Conservation (phyloP, 1,284 basidiomycete species). For the Polyporus tsugae region DNA sequence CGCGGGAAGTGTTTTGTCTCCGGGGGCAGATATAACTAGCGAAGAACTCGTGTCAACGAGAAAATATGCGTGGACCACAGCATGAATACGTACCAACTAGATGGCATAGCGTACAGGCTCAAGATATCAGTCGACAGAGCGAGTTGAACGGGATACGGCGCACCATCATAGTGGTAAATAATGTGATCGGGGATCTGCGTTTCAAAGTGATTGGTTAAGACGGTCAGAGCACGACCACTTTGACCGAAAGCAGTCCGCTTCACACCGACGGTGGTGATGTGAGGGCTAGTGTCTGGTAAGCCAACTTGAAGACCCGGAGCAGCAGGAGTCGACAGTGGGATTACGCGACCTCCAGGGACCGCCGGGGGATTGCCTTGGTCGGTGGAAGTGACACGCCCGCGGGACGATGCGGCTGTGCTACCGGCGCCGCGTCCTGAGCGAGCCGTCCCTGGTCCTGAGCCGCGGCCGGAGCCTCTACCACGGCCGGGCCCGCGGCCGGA, state of each 20-base stretch:
- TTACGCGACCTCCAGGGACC: neutral
- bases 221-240: slow-evolving; percentile 56
- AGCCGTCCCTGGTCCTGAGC: no score
- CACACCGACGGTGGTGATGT: slow-evolving; percentile 67
- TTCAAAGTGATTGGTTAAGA: slow-evolving; percentile 73
- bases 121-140: slow-evolving; percentile 7
- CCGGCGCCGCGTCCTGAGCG: no score
- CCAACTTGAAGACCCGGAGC: no score
- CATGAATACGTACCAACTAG: slow-evolving; percentile 61
- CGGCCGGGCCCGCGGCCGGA: no score
- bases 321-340: neutral
- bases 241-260: slow-evolving; percentile 68
- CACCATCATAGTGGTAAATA: slow-evolving; percentile 81
- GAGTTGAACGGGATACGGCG: slow-evolving; percentile 35
- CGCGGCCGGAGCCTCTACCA: no score
- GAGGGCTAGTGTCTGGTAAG: slow-evolving; percentile 31
- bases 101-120: neutral
- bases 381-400: no score
- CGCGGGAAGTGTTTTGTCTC: slow-evolving; percentile 69
- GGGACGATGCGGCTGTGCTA: no score
- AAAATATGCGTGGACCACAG: neutral
- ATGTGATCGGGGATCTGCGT: slow-evolving; percentile 64
- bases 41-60: slow-evolving; percentile 14
- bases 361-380: neutral
- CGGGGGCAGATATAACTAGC: slow-evolving; percentile 62